Base-by-base conservation (phyloP, 805 yeast genomes). In the Suhomyces sp. region DNA sequence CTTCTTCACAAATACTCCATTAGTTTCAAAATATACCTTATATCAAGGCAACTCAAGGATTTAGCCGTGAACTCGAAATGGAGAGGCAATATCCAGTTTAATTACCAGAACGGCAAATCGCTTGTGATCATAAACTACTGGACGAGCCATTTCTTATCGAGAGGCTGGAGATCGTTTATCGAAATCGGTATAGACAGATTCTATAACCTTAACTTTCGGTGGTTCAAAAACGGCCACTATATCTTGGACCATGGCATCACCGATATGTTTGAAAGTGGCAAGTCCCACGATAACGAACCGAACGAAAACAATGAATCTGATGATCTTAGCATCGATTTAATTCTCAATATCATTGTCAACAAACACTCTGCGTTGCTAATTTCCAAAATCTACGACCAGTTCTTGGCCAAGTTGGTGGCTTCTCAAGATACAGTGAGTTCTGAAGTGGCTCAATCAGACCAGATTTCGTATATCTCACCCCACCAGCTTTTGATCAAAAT, bases 81-180 rank as follows among this genome's bases (percentile, higher is more conserved):
- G 90, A 73, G 82, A 48, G 79, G 82, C 7, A 81, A 80, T 46
- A 62, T 89, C 43, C 80, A 81, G 43, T 87, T 82, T 65, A 73
- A 78, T 17, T 83, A 82, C 61, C 76, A 75, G 52, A 75, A 84
- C 10, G 83, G 81, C 8, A 75, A 77, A 50, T 78, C 83, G 22
- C 66, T 77, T 19, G 78, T 89, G 10, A 65, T 76, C 3, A 72
- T 88, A 1, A 78, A 80, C 46, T 89, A 87, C 66, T 89, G 96
- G 93, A 53, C 63, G 20, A 57, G 61, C 25, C 73, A 78, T 7
- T 74, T 72, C 52, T 71, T 79, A 44, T 67, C 71, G 22, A 79
- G 76, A 29, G 70, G 75, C 46, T 75, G 78, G 60, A 75, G 74
- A 45, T 82, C 86, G 2, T 77, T 78, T 43, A 73, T 86, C 29